Percentiles rank a stretch among this genome's conserved stretches.
phyloP scores from a whole-genome alignment of 306 rosid genomes.

The Glycine soja region DNA sequence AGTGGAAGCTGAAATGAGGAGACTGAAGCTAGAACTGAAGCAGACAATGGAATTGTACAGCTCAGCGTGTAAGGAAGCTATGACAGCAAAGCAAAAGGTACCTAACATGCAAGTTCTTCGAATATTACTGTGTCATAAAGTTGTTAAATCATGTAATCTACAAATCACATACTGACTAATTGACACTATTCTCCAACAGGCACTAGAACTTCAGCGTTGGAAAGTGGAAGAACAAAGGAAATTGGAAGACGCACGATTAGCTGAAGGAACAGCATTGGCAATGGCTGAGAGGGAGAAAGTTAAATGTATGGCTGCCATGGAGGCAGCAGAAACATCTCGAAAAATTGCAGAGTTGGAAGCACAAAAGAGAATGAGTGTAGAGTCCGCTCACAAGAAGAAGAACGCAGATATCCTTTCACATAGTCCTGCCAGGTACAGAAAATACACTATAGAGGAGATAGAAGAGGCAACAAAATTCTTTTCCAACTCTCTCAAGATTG shows the following conservation, averaged over 20 bases:
- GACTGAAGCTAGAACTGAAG: constrained; percentile 81
- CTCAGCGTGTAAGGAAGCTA: constrained; percentile 85
- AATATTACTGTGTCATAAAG: too few species aligned
- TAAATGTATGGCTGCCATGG: constrained; percentile 65
- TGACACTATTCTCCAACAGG: constrained; percentile 54
- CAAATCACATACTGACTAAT: too few species aligned
- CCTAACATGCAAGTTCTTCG: background rate
- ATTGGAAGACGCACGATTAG: constrained; percentile 57
- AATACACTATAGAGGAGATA: constrained; percentile 71
- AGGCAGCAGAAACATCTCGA: constrained; percentile 73
- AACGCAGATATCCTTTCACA: constrained; percentile 2
- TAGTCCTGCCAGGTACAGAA: constrained; percentile 63
- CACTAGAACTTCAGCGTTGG: constrained; percentile 76
- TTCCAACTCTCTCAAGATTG: constrained; percentile 59
- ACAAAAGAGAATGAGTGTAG: constrained; percentile 59
- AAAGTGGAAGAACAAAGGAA: constrained; percentile 70
- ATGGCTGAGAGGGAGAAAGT: constrained; percentile 70
- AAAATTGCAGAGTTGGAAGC: constrained; percentile 69
- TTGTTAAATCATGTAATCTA: too few species aligned
- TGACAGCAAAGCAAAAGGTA: constrained; percentile 72
- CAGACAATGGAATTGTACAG: constrained; percentile 91
- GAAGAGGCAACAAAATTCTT: constrained; percentile 72
- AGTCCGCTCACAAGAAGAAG: constrained; percentile 52
- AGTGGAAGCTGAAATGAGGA: constrained; percentile 86
- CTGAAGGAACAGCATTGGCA: constrained; percentile 41